These are phyloP conservation scores for Solanum appendiculatum DNA, from an alignment of 257 asterid genomes.

Conservation along the genomic window DNA sequence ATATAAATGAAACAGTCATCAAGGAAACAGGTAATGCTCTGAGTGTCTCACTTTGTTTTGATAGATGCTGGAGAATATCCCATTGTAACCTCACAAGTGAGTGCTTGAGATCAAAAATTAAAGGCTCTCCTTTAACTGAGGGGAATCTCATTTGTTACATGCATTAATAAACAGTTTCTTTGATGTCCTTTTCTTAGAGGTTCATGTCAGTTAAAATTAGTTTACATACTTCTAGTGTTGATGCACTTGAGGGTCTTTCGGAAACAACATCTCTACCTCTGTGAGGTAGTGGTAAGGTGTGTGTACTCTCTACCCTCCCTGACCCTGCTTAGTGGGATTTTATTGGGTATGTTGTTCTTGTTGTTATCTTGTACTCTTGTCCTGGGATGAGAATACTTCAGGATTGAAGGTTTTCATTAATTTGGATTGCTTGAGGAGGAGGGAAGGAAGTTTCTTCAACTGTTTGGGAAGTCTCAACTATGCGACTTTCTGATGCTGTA, in stretches of 20 bases:
- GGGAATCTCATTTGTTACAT: no score
- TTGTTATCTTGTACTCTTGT: background rate
- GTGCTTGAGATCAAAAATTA: background rate
- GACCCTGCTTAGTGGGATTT: no score
- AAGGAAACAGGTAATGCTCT: slow-evolving; percentile 72
- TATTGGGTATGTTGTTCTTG: no score
- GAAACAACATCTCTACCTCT: no score
- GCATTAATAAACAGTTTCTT: no score
- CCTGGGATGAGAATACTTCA: background rate
- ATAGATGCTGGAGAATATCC: background rate
- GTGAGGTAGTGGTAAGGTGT: no score
- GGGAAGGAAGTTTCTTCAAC: background rate
- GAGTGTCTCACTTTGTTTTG: background rate
- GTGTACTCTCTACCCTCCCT: no score
- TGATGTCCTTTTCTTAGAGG: background rate
- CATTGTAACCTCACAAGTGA: background rate
- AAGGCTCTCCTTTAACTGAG: no score
- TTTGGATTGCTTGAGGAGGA: background rate
- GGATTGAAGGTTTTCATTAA: background rate
- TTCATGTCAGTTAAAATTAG: no score
- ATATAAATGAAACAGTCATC: slow-evolving; percentile 75
- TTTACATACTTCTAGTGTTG: no score
- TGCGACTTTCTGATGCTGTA: background rate
- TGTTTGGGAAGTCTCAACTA: background rate
- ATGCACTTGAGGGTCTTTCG: no score